These are phyloP conservation scores for Diplodia sapinea DNA, from an alignment of 2,329 filamentous ascomycete species.

Conservation along the genomic window DNA sequence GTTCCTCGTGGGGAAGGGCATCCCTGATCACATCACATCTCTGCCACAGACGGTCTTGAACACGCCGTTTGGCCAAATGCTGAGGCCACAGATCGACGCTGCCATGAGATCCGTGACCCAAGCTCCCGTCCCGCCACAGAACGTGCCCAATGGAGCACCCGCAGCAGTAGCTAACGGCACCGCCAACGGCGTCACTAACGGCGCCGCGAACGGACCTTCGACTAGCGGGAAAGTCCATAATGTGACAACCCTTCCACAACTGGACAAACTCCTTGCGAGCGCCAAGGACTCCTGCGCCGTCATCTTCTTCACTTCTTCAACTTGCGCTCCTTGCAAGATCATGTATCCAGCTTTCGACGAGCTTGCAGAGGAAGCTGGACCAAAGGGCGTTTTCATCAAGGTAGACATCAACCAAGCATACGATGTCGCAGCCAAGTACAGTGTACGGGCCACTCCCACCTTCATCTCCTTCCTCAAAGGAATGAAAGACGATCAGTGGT, in stretches of 20 bases:
- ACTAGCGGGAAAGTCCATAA: slow-evolving; percentile 60
- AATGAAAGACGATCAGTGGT: slow-evolving; percentile 78
- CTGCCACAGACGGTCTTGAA: slow-evolving; percentile 85
- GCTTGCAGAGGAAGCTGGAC: slow-evolving; percentile 73
- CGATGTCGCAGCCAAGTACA: slow-evolving; percentile 68
- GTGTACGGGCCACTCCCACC: slow-evolving; percentile 79
- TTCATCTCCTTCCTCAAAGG: slow-evolving; percentile 85
- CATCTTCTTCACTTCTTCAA: slow-evolving; percentile 91
- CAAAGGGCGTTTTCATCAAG: slow-evolving; percentile 76
- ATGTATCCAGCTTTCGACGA: slow-evolving; percentile 83
- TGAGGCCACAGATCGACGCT: slow-evolving; percentile 75
- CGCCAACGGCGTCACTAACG: slow-evolving; percentile 31
- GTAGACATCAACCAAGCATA: slow-evolving; percentile 75
- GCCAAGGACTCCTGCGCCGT: slow-evolving; percentile 74
- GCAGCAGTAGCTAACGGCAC: slow-evolving; percentile 34
- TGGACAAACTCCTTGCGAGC: slow-evolving; percentile 65
- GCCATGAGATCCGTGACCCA: slow-evolving; percentile 68
- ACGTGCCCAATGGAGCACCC: slow-evolving; percentile 33
- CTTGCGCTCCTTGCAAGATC: slow-evolving; percentile 81
- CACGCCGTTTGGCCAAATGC: slow-evolving; percentile 86
- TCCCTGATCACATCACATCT: slow-evolving; percentile 83
- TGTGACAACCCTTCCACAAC: slow-evolving; percentile 63
- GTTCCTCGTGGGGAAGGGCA: slow-evolving; percentile 86
- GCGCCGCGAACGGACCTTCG: background rate
- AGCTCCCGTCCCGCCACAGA: slow-evolving; percentile 55